phyloP scores from a whole-genome alignment of 805 yeast species.

The Schwanniomyces polymorphus region DNA sequence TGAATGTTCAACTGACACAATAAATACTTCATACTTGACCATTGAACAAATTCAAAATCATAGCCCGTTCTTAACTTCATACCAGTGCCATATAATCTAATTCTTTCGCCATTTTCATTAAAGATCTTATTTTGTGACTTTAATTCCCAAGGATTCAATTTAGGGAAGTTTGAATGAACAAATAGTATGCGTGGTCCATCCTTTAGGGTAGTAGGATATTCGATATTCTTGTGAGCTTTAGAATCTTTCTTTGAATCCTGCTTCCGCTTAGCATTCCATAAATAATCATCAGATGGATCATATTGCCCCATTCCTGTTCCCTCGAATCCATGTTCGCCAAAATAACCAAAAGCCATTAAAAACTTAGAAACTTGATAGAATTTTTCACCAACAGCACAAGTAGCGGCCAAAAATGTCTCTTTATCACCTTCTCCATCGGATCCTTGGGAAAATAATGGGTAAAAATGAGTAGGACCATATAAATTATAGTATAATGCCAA shows the following conservation, averaged over 20 bases:
- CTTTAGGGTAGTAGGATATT: not conserved
- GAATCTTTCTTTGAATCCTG: slow-evolving; percentile 2
- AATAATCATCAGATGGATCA: slow-evolving; percentile 63
- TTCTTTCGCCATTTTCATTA: slow-evolving; percentile 44
- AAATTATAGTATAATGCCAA: slow-evolving; percentile 42
- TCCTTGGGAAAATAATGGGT: slow-evolving; percentile 45
- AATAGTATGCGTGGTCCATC: slow-evolving; percentile 41
- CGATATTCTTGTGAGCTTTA: slow-evolving; percentile 1
- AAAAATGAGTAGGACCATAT: slow-evolving; percentile 42
- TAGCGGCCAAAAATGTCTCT: slow-evolving; percentile 74
- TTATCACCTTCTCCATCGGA: slow-evolving; percentile 78
- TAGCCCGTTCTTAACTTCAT: slow-evolving; percentile 51
- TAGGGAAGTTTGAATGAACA: slow-evolving; percentile 68
- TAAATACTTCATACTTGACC: slow-evolving; percentile 56
- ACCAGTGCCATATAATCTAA: slow-evolving; percentile 60
- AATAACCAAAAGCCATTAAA: slow-evolving; percentile 53
- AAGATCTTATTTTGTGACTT: slow-evolving; percentile 41
- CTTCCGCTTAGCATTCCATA: slow-evolving; percentile 14
- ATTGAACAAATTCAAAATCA: slow-evolving; percentile 59
- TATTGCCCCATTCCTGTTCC: slow-evolving; percentile 81
- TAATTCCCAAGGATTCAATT: slow-evolving; percentile 60
- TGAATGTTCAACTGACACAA: slow-evolving; percentile 52
- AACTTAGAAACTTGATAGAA: slow-evolving; percentile 56
- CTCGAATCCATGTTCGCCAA: slow-evolving; percentile 40
- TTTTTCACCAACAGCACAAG: slow-evolving; percentile 46